These are phyloP conservation scores for Tetracladium setigerum DNA, from an alignment of 495 filamentous ascomycete species.

Conservation along the genomic window DNA sequence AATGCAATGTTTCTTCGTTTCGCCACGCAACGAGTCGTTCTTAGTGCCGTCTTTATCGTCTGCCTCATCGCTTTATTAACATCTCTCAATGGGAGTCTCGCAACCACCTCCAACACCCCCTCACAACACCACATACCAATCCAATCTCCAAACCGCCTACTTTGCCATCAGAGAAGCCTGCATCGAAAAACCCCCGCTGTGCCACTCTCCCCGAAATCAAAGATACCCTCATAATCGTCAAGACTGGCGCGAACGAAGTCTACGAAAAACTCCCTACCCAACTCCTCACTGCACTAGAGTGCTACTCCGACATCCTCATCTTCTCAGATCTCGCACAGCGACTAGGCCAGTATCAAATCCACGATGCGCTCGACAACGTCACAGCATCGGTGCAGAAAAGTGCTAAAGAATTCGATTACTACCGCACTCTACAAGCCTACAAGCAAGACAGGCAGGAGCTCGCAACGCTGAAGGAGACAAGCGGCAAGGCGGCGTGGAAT, in stretches of 20 bases:
- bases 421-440: slow-evolving; percentile 34
- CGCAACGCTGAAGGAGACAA: not conserved
- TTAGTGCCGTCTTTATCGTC: no score
- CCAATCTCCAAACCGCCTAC: no score
- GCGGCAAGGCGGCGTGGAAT: slow-evolving; percentile 41
- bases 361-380: slow-evolving; percentile 45
- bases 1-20: no score
- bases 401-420: slow-evolving; percentile 47
- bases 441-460: slow-evolving; percentile 2
- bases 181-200: no score
- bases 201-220: no score
- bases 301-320: slow-evolving; percentile 43
- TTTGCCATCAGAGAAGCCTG: no score
- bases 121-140: no score
- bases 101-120: no score
- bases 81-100: no score
- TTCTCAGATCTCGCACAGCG: slow-evolving; percentile 50
- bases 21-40: no score
- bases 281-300: slow-evolving; percentile 43
- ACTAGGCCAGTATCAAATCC: slow-evolving; percentile 37
- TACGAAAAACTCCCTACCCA: slow-evolving; percentile 46
- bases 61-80: no score
- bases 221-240: slow-evolving; percentile 35
- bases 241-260: slow-evolving; percentile 50
- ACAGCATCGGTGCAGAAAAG: slow-evolving; percentile 22